A percentile compares a stretch with the other conserved stretches of the same genome.
phyloP scores from a whole-genome alignment of 1,139 yeast species.

The Blastobotrys persicus region DNA sequence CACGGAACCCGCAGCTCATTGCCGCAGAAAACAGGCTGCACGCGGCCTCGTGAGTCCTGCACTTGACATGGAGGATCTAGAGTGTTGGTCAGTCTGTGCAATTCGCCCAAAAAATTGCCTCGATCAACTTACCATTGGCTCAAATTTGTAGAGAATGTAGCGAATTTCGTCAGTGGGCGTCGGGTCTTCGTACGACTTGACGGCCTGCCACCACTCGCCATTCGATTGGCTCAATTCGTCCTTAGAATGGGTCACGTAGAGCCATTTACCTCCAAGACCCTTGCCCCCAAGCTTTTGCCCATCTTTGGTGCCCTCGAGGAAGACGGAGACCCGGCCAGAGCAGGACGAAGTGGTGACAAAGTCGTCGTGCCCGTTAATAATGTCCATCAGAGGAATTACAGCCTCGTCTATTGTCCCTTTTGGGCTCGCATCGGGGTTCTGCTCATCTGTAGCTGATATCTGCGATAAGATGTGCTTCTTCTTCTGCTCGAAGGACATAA shows the following conservation, averaged over 20 bases:
- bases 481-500: conserved; percentile 57
- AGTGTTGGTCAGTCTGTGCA: neutral
- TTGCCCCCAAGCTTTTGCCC: conserved; percentile 65
- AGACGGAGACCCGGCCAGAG: conserved; percentile 82
- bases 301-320: conserved; percentile 57
- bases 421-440: conserved; percentile 69
- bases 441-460: conserved; percentile 46
- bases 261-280: conserved; percentile 81
- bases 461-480: conserved; percentile 57
- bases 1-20: conserved; percentile 83
- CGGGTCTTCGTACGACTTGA: conserved; percentile 9
- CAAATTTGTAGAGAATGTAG: conserved; percentile 70
- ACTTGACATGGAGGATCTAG: conserved; percentile 70
- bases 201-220: conserved; percentile 47
- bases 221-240: conserved; percentile 38
- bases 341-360: conserved; percentile 88
- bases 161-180: conserved; percentile 29
- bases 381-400: conserved; percentile 66
- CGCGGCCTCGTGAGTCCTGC: conserved; percentile 61
- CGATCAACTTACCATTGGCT: conserved; percentile 56
- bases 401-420: conserved; percentile 76
- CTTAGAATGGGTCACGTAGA: conserved; percentile 73
- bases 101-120: no score
- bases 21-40: conserved; percentile 63
- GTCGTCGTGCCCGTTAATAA: conserved; percentile 60